These are phyloP conservation scores for Marsdenia floribunda DNA, from an alignment of 257 asterid species.

Conservation along the genomic window DNA sequence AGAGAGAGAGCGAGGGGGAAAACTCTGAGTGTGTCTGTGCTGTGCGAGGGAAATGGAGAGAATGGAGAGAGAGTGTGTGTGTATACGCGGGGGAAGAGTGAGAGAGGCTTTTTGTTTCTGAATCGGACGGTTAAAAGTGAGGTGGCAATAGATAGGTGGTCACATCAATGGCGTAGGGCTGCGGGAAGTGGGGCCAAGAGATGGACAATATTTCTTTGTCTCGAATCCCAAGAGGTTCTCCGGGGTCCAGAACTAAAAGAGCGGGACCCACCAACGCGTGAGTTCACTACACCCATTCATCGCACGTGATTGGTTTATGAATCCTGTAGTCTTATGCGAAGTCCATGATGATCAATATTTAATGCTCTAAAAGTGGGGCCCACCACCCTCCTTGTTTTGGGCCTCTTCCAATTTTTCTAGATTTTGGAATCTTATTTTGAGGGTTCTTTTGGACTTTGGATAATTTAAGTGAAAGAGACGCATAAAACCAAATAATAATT, in stretches of 20 bases:
- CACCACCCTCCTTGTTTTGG: neutral
- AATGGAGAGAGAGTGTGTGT: neutral
- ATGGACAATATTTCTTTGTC: conserved; percentile 26
- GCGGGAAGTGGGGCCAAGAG: conserved; percentile 8
- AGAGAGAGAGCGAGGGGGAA: conserved; percentile 18
- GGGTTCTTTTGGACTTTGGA: neutral
- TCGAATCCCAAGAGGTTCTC: conserved; percentile 33
- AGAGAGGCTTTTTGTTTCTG: conserved; percentile 25
- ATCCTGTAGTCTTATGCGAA: conserved; percentile 9
- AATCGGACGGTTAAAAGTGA: conserved; percentile 36
- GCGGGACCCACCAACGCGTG: conserved; percentile 7
- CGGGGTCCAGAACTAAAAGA: conserved; percentile 22
- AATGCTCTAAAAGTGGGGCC: neutral
- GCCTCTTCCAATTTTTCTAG: neutral
- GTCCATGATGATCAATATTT: conserved; percentile 5
- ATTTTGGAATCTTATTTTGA: too few species aligned
- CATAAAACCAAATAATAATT: too few species aligned
- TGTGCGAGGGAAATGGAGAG: neutral
- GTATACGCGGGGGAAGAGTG: neutral
- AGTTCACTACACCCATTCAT: conserved; percentile 17
- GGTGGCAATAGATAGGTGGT: conserved; percentile 24
- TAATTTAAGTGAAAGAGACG: too few species aligned
- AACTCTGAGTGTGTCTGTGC: neutral
- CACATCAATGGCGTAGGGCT: conserved; percentile 18
- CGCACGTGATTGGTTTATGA: conserved; percentile 28